These are phyloP conservation scores for Dovyalis caffra DNA, from an alignment of 345 rosid species.

Conservation along the genomic window DNA sequence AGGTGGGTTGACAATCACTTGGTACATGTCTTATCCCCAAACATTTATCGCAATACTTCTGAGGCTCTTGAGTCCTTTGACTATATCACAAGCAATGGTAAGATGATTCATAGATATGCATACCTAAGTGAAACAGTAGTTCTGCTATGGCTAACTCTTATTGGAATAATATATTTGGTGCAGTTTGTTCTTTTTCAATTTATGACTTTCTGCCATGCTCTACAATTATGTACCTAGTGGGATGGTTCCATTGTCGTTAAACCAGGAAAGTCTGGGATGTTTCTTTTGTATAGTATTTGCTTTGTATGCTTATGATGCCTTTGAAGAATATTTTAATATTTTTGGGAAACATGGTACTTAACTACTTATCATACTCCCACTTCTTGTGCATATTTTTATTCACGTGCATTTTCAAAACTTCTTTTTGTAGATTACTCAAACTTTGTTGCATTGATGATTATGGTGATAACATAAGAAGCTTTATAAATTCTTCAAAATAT, in stretches of 20 bases:
- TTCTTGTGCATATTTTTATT: not conserved
- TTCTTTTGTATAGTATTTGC: not conserved
- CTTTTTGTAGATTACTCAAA: not conserved
- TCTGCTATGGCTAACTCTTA: not conserved
- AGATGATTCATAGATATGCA: conserved; percentile 9
- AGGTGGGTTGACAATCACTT: conserved; percentile 96
- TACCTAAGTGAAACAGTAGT: not conserved
- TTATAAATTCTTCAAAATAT: too few relatives aligned
- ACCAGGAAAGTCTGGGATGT: not conserved
- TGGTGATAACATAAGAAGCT: not conserved
- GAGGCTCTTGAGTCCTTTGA: conserved; percentile 94
- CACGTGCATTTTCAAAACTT: not conserved
- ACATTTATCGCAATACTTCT: conserved; percentile 72
- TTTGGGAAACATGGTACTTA: not conserved
- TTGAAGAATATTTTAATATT: not conserved
- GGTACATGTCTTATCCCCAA: conserved; percentile 89
- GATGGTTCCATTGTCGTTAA: not conserved
- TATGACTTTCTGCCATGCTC: not conserved
- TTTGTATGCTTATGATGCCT: not conserved
- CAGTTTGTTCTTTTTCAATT: not conserved
- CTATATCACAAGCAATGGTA: conserved; percentile 86
- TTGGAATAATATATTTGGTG: not conserved
- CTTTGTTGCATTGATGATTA: not conserved
- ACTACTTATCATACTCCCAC: not conserved
- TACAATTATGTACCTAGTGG: not conserved